phyloP scores from a whole-genome alignment of 2,329 filamentous ascomycete species.

The Fusarium succisae region DNA sequence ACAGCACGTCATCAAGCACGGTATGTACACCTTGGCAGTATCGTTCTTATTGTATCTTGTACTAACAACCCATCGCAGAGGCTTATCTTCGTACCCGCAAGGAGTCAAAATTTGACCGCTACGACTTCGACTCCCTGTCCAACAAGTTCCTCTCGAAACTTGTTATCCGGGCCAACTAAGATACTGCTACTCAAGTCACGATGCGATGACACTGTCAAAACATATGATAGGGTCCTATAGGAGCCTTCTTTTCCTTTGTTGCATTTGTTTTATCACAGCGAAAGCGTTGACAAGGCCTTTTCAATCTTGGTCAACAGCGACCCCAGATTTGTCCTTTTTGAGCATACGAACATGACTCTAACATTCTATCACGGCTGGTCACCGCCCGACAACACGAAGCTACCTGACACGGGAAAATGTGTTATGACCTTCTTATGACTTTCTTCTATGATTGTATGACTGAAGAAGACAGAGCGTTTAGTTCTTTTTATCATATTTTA shows the following conservation, averaged over 20 bases:
- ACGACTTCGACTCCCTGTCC: slow-evolving; percentile 93
- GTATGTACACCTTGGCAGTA: slow-evolving; percentile 64
- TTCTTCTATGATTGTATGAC: slow-evolving; percentile 55
- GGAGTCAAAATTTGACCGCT: slow-evolving; percentile 84
- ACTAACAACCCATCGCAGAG: slow-evolving; percentile 64
- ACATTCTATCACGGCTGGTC: slow-evolving; percentile 48
- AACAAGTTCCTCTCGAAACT: slow-evolving; percentile 98
- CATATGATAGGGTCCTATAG: slow-evolving; percentile 15
- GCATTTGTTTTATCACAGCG: slow-evolving; percentile 52
- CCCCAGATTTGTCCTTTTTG: slow-evolving; percentile 38
- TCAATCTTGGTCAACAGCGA: slow-evolving; percentile 46
- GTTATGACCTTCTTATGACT: slow-evolving; percentile 51
- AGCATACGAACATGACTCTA: slow-evolving; percentile 41
- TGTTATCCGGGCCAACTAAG: slow-evolving; percentile 90
- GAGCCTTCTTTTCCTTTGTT: slow-evolving; percentile 44
- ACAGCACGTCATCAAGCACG: slow-evolving; percentile 91
- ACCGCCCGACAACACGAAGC: slow-evolving; percentile 47
- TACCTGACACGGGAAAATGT: slow-evolving; percentile 47
- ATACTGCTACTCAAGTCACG: background rate
- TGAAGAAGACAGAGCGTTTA: slow-evolving; percentile 50
- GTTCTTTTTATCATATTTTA: slow-evolving; percentile 42
- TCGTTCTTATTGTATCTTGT: background rate
- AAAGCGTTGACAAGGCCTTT: slow-evolving; percentile 55
- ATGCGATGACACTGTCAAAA: slow-evolving; percentile 32
- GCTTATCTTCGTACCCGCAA: slow-evolving; percentile 83